Percentiles rank a stretch among this genome's conserved stretches.
These are phyloP conservation scores for Suhomyces pyralidae DNA, from an alignment of 805 yeast genomes.

Conservation along the genomic window DNA sequence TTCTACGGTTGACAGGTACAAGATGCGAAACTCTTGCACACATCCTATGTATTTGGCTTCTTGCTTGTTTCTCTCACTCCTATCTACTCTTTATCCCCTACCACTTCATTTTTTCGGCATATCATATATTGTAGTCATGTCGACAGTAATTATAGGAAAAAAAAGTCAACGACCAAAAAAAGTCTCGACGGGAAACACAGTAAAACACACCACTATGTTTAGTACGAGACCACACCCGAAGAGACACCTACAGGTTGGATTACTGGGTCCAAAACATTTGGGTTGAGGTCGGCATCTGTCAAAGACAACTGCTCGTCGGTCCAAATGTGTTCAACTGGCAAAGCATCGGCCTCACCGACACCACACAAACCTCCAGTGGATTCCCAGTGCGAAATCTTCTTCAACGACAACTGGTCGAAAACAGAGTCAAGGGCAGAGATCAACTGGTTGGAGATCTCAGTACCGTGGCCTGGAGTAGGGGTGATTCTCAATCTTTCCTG, in stretches of 20 bases:
- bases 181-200: background rate
- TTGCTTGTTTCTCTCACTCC: background rate
- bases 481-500: conserved; percentile 95
- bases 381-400: conserved; percentile 77
- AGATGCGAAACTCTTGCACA: no score
- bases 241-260: conserved; percentile 65
- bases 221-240: conserved; percentile 49
- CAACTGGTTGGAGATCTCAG: conserved; percentile 70
- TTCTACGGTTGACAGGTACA: no score
- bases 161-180: background rate
- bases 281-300: conserved; percentile 60
- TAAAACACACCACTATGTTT: background rate
- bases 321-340: conserved; percentile 71
- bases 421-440: conserved; percentile 78
- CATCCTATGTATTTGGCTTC: no score
- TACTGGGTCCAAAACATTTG: conserved; percentile 63
- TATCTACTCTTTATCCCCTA: background rate
- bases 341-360: conserved; percentile 60
- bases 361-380: conserved; percentile 85
- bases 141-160: background rate
- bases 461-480: conserved; percentile 96
- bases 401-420: conserved; percentile 69
- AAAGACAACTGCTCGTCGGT: conserved; percentile 72
- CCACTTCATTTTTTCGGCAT: background rate
- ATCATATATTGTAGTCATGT: conserved; percentile 13